Base-by-base conservation (phyloP, 495 filamentous ascomycete genomes). In the Talaromyces ruber region DNA sequence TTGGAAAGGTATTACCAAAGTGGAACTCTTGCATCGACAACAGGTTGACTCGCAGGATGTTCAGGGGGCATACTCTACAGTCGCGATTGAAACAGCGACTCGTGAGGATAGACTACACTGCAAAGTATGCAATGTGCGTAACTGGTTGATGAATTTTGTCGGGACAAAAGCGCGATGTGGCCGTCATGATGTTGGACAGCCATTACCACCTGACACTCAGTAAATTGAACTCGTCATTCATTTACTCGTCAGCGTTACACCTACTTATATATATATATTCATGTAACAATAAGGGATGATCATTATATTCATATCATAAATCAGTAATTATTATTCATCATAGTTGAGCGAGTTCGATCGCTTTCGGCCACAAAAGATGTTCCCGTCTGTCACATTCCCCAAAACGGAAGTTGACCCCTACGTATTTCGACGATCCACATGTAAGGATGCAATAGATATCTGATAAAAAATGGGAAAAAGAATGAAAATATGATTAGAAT, bases 71-170 rank as follows among this genome's bases (percentile, higher is more conserved):
- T 81, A 75, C 64, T 67, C 60, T 28, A 59, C 60, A 1, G 56
- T 60, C 30, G 62, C 64, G 43, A 61, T 74, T n/a, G 64, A 68
- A 14, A 60, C 60, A 39, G 70, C 64, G 64, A 64, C 64, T 62
- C 60, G 67, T 28, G 68, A 72, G 37, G 78, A 86, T 71, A 79
- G 72, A 57, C 83, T 82, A 67, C 68, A 84, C 30, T 75, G 76
- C 50, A 94, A 91, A 73, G 81, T 86, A 39, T 75, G 77, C 67
- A 81, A 76, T 60, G 91, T 95, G 54, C 79, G 80, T 60, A 82
- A 88, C 61, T 96, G 92, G 92, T 83, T 89, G 52, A 70, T 85
- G 59, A 76, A 77, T 53, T 94, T 93, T 75, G 87, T 94, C 60
- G 86, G 74, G 72, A 73, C 65, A 74, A 76, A 75, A 67, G 62